Conservation (phyloP, 176 grass and related monocot genomes). For the Triticum urartu region DNA sequence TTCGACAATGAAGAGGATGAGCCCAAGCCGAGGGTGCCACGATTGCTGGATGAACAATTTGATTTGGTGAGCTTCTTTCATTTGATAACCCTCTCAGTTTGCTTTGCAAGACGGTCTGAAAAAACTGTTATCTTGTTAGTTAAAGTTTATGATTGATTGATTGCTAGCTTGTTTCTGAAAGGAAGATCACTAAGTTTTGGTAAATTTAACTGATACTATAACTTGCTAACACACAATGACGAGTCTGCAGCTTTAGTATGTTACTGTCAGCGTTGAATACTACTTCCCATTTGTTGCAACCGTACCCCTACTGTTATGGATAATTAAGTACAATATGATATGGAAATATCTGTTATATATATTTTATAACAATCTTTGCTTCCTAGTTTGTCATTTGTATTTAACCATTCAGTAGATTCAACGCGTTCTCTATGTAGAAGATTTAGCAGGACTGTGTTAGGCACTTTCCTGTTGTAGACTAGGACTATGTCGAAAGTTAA, state of each 20-base stretch:
- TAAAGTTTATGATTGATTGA: neutral
- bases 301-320: neutral
- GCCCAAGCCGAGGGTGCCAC: constrained; percentile 50
- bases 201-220: neutral
- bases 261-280: neutral
- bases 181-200: neutral
- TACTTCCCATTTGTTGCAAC: neutral
- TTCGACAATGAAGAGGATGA: constrained; percentile 38
- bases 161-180: neutral
- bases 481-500: neutral
- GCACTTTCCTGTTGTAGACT: neutral
- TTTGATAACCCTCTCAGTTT: neutral
- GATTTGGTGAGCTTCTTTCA: constrained; percentile 60
- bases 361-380: neutral
- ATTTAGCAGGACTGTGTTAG: neutral
- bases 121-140: neutral
- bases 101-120: neutral
- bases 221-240: neutral
- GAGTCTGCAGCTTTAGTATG: neutral
- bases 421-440: neutral
- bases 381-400: neutral
- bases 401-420: neutral
- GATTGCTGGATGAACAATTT: constrained; percentile 88
- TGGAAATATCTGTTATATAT: neutral
- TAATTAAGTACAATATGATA: neutral